Conservation (phyloP, 768 basidiomycete species). For the Leccinum uliginosum region DNA sequence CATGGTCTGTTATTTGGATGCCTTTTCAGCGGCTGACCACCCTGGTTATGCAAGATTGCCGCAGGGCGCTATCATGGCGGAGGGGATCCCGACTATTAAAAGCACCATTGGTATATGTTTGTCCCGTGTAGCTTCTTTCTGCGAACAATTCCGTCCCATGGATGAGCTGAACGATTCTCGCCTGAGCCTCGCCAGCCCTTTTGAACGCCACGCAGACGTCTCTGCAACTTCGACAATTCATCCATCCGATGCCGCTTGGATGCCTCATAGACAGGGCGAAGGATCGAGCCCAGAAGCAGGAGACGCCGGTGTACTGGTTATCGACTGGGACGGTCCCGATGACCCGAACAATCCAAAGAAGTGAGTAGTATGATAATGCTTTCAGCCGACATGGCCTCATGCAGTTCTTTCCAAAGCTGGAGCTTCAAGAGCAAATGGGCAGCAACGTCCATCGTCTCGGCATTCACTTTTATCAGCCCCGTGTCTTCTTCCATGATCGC, state of each 20-base stretch:
- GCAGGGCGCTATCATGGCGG: neutral
- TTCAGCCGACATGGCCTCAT: neutral
- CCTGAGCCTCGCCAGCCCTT: neutral
- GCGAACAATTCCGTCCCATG: neutral
- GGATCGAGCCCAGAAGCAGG: neutral
- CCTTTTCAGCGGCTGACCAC: neutral
- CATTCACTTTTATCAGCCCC: conserved; percentile 65
- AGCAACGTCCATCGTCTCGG: conserved; percentile 58
- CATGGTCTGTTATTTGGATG: neutral
- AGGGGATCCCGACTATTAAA: neutral
- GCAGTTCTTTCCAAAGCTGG: conserved; percentile 43
- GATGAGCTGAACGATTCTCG: neutral
- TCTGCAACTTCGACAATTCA: neutral
- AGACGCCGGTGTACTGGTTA: conserved; percentile 23
- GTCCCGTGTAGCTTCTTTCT: neutral
- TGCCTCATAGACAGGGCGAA: neutral
- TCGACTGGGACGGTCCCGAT: conserved; percentile 62
- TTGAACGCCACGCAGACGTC: neutral
- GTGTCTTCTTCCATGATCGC: conserved; percentile 74
- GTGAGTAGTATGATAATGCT: conserved; percentile 29
- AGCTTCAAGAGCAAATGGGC: conserved; percentile 56
- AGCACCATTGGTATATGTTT: neutral
- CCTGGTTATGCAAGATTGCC: neutral
- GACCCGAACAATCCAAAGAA: conserved; percentile 59
- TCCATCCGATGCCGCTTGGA: neutral